Evolutionary conservation across 106 monocot genomes (phyloP).

Genomic region (Iris macrosiphon): DNA sequence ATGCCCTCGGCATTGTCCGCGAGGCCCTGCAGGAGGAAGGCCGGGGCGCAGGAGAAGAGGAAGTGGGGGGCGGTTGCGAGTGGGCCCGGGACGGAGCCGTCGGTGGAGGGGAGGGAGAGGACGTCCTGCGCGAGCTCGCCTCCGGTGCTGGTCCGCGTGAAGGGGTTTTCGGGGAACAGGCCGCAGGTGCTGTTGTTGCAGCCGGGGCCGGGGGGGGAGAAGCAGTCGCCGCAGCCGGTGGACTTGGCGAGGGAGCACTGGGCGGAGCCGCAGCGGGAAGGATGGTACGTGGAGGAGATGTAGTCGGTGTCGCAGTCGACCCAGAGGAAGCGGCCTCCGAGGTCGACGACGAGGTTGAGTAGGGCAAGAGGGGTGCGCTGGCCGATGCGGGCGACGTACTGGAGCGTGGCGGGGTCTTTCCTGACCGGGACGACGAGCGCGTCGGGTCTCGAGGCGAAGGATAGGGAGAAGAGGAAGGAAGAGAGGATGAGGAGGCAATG

Average conservation of each 20-base stretch:
- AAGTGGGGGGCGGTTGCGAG: conserved; percentile 20
- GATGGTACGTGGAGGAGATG: conserved; percentile 37
- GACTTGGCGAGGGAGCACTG: conserved; percentile 34
- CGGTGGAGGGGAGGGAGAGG: conserved; percentile 36
- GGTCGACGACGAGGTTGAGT: conserved; percentile 30
- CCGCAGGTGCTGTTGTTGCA: conserved; percentile 38
- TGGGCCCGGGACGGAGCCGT: conserved; percentile 26
- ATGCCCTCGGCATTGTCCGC: conserved; percentile 22
- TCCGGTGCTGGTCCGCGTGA: conserved; percentile 18
- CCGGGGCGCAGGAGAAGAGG: conserved; percentile 39
- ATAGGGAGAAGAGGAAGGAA: not conserved
- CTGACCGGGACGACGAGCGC: conserved; percentile 25
- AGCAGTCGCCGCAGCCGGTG: conserved; percentile 12
- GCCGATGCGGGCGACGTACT: conserved; percentile 27
- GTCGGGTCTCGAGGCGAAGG: not conserved
- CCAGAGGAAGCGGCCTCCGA: conserved; percentile 34
- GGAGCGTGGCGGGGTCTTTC: conserved; percentile 29
- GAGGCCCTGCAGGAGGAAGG: conserved; percentile 26
- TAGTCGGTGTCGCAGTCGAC: conserved; percentile 33
- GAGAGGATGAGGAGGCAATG: not conserved
- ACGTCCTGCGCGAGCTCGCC: conserved; percentile 42
- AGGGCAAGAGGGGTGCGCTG: conserved; percentile 30
- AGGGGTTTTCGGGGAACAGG: conserved; percentile 34
- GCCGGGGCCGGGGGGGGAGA: conserved; percentile 12
- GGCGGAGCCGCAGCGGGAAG: conserved; percentile 32